Conservation (phyloP, 805 yeast genomes). For the Candida lessepsii region DNA sequence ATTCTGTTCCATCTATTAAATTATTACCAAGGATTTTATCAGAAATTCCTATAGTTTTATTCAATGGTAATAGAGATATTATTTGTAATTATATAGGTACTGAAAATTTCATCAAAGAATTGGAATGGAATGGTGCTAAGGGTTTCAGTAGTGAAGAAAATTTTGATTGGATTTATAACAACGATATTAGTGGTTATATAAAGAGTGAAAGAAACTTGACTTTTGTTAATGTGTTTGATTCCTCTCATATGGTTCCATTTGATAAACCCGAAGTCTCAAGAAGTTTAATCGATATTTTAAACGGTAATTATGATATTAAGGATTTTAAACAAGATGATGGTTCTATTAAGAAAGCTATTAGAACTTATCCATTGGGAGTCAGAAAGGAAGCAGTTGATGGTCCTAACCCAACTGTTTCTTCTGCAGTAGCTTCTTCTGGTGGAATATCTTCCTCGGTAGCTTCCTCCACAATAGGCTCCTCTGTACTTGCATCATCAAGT, state of each 20-base stretch:
- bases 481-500: too few species aligned
- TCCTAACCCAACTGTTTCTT: too few species aligned
- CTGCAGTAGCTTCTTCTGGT: neutral
- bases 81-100: conserved; percentile 85
- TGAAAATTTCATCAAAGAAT: conserved; percentile 56
- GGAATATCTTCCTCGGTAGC: too few species aligned
- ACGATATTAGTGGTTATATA: conserved; percentile 37
- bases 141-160: conserved; percentile 47
- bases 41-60: conserved; percentile 62
- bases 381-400: conserved; percentile 13
- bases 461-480: too few species aligned
- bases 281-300: conserved; percentile 60
- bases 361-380: conserved; percentile 32
- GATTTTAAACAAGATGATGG: conserved; percentile 13
- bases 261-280: conserved; percentile 71
- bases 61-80: conserved; percentile 85
- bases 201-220: conserved; percentile 67
- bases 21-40: conserved; percentile 66
- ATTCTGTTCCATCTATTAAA: conserved; percentile 59
- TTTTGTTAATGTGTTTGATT: conserved; percentile 65
- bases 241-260: conserved; percentile 94
- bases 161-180: conserved; percentile 46
- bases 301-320: conserved; percentile 26
- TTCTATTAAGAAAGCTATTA: conserved; percentile 18
- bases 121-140: conserved; percentile 62